Conservation (phyloP, 495 filamentous ascomycete genomes). For the Daldinia vernicosa region DNA sequence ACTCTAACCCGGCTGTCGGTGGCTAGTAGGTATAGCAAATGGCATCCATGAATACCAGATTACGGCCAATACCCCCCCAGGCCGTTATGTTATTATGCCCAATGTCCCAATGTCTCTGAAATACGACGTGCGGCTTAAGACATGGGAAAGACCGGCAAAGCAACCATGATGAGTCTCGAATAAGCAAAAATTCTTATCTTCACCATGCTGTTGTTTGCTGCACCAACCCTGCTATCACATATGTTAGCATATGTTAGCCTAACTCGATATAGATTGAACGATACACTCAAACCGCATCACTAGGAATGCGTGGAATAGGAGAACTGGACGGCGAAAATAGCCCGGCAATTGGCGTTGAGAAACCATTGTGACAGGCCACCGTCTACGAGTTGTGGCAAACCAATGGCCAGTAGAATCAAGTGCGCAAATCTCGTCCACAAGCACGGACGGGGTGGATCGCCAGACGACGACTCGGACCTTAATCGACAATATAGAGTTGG, state of each 20-base stretch:
- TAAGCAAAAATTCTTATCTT: conserved; percentile 8
- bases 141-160: neutral
- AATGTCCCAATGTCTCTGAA: conserved; percentile 31
- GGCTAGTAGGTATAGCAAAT: conserved; percentile 21
- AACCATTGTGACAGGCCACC: conserved; percentile 5
- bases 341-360: conserved; percentile 19
- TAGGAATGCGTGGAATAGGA: conserved; percentile 9
- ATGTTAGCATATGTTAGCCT: conserved; percentile 6
- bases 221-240: conserved; percentile 1
- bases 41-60: neutral
- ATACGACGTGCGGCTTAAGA: conserved; percentile 10
- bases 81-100: conserved; percentile 15
- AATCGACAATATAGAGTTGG: conserved; percentile 23
- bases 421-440: conserved; percentile 19
- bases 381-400: conserved; percentile 8
- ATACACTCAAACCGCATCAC: conserved; percentile 4
- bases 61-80: conserved; percentile 15
- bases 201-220: conserved; percentile 18
- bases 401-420: conserved; percentile 33
- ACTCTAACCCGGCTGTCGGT: conserved; percentile 19
- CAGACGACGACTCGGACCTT: conserved; percentile 28
- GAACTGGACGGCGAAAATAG: conserved; percentile 27
- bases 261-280: conserved; percentile 2
- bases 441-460: conserved; percentile 7
- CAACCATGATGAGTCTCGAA: neutral